Evolutionary conservation across 345 rosid genomes (phyloP).

Genomic region (Pseudoturritis turrita): DNA sequence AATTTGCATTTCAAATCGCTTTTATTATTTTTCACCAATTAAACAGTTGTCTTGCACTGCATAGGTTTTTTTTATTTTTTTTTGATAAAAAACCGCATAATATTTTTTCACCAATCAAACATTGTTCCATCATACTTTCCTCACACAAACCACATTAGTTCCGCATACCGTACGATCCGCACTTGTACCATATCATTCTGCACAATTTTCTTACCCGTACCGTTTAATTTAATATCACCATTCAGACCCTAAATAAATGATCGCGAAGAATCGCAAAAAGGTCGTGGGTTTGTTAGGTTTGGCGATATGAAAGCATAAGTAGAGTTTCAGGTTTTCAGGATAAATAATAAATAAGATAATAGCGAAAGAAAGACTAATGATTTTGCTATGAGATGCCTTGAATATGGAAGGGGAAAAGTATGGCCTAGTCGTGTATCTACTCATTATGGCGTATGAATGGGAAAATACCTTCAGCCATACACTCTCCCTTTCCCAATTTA

Average conservation of each 20-base stretch:
- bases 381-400: background rate
- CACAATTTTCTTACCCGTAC: too few species aligned
- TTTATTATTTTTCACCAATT: too few species aligned
- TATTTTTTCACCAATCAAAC: too few species aligned
- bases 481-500: background rate
- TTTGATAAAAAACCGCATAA: too few species aligned
- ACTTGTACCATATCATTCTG: too few species aligned
- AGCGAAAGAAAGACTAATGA: background rate
- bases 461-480: slow-evolving; percentile 11
- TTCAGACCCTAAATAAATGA: background rate
- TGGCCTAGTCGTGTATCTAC: slow-evolving; percentile 9
- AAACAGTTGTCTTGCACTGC: too few species aligned
- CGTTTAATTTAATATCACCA: too few species aligned
- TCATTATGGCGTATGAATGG: slow-evolving; percentile 22
- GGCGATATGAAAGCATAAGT: background rate
- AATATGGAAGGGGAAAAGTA: background rate
- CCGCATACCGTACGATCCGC: too few species aligned
- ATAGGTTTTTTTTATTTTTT: too few species aligned
- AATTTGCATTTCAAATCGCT: too few species aligned
- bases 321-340: background rate
- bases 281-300: background rate
- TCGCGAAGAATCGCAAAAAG: background rate
- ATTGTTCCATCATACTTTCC: too few species aligned
- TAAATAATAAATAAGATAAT: background rate
- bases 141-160: too few species aligned